These are phyloP conservation scores for Urochloa ruziziensis DNA, from an alignment of 176 grass and related monocot species.

Conservation along the genomic window DNA sequence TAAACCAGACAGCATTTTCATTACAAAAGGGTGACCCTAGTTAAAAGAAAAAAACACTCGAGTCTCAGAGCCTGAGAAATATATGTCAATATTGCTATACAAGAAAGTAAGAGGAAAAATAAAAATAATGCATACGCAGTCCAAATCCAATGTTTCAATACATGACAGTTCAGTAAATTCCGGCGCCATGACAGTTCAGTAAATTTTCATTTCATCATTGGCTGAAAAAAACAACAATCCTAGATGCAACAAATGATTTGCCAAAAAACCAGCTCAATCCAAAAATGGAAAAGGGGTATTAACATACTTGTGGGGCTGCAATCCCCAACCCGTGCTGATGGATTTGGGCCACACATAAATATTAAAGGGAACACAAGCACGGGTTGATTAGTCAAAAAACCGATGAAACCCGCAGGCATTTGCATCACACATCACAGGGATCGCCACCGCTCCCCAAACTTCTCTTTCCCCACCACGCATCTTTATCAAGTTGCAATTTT, in stretches of 20 bases:
- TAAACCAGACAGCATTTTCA: background rate
- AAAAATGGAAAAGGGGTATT: background rate
- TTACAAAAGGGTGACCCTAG: background rate
- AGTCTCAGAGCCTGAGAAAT: background rate
- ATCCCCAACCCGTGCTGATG: constrained; percentile 15
- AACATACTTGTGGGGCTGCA: background rate
- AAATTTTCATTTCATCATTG: background rate
- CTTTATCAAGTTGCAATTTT: constrained; percentile 30
- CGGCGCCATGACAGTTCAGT: too few species aligned
- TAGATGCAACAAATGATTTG: background rate
- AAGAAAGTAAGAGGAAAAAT: background rate
- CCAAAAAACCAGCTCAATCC: background rate
- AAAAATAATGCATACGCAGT: background rate
- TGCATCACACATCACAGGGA: constrained; percentile 2
- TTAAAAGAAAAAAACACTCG: background rate
- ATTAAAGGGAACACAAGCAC: constrained; percentile 24
- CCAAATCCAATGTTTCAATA: background rate
- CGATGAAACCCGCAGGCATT: constrained; percentile 31
- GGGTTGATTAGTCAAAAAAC: constrained; percentile 42
- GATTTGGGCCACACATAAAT: constrained; percentile 38
- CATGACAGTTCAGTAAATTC: too few species aligned
- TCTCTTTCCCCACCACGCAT: constrained; percentile 26
- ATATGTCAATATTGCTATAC: background rate
- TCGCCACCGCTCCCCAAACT: constrained; percentile 18
- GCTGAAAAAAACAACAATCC: constrained; percentile 4